Percentiles rank a stretch among this genome's conserved stretches.
phyloP scores from a whole-genome alignment of 179 eudicot species.

The Sideroxylon spinosum region DNA sequence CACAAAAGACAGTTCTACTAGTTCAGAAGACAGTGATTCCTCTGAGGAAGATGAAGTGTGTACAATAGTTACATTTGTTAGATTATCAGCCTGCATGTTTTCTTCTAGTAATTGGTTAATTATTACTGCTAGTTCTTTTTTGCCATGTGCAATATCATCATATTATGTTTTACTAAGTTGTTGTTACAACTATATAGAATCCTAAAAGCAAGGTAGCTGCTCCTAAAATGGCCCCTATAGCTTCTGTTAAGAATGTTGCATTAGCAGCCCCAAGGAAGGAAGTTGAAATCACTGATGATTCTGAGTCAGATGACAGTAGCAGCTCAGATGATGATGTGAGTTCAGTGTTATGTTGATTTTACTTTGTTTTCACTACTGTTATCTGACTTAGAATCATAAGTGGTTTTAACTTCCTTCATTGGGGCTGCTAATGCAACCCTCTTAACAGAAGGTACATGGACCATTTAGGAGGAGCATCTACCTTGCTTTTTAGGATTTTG shows the following conservation, averaged over 20 bases:
- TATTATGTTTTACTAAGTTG: neutral
- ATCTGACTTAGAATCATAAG: conserved; percentile 27
- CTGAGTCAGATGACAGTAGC: conserved; percentile 20
- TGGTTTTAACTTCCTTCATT: conserved; percentile 45
- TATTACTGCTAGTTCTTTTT: neutral
- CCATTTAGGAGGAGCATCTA: conserved; percentile 20
- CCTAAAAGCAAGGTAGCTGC: conserved; percentile 18
- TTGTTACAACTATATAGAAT: conserved; percentile 2
- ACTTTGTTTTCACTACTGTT: neutral
- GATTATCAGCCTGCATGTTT: neutral
- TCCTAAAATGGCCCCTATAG: conserved; percentile 22
- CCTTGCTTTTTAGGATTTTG: conserved; percentile 19
- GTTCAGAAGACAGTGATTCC: conserved; percentile 24
- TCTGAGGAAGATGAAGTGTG: conserved; percentile 21
- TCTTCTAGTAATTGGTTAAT: neutral
- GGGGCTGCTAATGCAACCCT: conserved; percentile 23
- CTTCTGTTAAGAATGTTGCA: conserved; percentile 34
- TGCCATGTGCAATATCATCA: neutral
- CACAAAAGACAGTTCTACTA: too few relatives aligned
- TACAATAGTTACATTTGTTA: neutral
- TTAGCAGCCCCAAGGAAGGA: conserved; percentile 31
- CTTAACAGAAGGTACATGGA: conserved; percentile 29
- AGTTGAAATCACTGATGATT: conserved; percentile 42
- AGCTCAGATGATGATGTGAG: conserved; percentile 28
- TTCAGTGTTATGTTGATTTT: conserved; percentile 1